Conservation (phyloP, 495 filamentous ascomycete genomes). For the Usnea hakonensis region DNA sequence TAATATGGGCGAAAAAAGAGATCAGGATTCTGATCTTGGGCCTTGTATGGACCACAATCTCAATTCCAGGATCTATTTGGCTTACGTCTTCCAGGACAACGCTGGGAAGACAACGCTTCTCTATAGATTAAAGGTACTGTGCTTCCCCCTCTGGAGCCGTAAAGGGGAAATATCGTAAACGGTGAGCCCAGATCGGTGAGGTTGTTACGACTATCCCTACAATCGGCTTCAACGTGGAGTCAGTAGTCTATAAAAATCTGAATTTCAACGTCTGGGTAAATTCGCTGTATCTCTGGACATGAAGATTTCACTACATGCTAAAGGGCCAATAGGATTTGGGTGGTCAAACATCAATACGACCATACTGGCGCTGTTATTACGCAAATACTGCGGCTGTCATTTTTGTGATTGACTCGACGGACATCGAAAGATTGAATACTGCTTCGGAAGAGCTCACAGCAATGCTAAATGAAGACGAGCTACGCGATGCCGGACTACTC, state of each 20-base stretch:
- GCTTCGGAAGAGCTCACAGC: conserved; percentile 87
- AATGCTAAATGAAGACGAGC: conserved; percentile 95
- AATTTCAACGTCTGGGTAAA: conserved; percentile 97
- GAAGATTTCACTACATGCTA: neutral
- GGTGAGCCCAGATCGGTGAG: conserved; percentile 75
- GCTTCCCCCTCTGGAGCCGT: conserved; percentile 2
- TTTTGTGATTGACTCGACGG: conserved; percentile 96
- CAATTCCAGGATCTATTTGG: conserved; percentile 21
- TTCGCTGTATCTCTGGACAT: neutral
- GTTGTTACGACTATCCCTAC: conserved; percentile 98
- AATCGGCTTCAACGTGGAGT: conserved; percentile 98
- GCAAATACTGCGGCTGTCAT: conserved; percentile 98
- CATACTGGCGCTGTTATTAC: conserved; percentile 99
- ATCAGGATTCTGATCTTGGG: conserved; percentile 94
- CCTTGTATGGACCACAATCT: conserved; percentile 49
- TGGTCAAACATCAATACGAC: conserved; percentile 92
- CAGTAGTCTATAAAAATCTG: conserved; percentile 91
- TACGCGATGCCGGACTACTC: conserved; percentile 81
- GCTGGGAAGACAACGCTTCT: conserved; percentile 96
- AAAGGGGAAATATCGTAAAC: conserved; percentile 4
- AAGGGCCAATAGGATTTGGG: conserved; percentile 63
- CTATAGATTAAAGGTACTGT: conserved; percentile 82
- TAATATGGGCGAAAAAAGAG: conserved; percentile 91
- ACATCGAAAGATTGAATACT: conserved; percentile 87
- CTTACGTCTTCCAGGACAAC: conserved; percentile 63